Evolutionary conservation across 805 yeast genomes (phyloP), one percentile per base, ranked within the genome.

Genomic region (Metschnikowia hibisci): DNA sequence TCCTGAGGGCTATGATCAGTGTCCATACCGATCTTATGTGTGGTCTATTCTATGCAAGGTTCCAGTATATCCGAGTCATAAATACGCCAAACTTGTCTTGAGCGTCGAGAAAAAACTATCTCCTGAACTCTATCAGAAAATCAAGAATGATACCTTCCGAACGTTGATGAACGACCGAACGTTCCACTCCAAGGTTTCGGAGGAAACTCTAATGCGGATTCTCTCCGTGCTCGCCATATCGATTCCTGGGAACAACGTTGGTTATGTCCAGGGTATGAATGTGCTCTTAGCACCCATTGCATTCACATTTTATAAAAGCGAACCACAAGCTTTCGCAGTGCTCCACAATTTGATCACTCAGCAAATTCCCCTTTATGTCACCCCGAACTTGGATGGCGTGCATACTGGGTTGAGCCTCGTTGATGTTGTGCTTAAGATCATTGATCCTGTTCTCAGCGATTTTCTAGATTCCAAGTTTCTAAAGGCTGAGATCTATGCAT

Each of bases 231-330:
- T 80, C 56, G 95, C 95, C 3, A 63, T 79, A 60, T 62, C 74
- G 14, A 46, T 58, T 9, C 45, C 57, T 35, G 52, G 54, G n/a
- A 55, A 54, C 40, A 57, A 56, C 32, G 66, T 60, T 5, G 75
- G 75, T 0, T 87, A 87, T 57, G 96, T 89, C n/a, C 96, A 89
- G 59, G 96, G 96, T 2, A 80, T 90, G 84, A 89, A 89, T 58
- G 88, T 89, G 0, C 61, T 89, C 16, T 74, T 84, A 18, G 96
- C 96, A 0, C 96, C 96, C 1, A 77, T 89, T 43, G 75, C 88
- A 13, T 89, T 78, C 58, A 74, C 84, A 1, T 74, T 84, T 53
- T 60, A 66, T 46, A 80, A 82, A 32, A 78, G 88, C 28, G 97
- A 89, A 59, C 89, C 96, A 0, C 87, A 88, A 63, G 93, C 96